Evolutionary conservation across 2,329 filamentous ascomycete species (phyloP).

Genomic region (Alternaria conjuncta): DNA sequence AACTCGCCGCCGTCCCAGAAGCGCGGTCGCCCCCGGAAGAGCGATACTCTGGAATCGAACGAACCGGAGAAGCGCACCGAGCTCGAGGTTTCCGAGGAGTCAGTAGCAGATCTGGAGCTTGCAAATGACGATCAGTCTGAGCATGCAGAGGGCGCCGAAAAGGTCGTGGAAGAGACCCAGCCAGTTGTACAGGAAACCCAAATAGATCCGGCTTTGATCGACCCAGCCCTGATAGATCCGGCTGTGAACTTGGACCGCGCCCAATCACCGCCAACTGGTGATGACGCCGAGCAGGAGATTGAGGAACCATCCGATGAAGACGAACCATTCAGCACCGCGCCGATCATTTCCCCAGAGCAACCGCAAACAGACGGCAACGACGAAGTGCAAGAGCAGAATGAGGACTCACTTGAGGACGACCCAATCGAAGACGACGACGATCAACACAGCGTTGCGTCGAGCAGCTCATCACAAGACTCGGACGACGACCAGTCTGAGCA

Average conservation of each 20-base stretch:
- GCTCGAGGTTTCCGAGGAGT: neutral
- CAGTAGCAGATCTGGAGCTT: neutral
- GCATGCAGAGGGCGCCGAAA: neutral
- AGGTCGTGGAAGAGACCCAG: neutral
- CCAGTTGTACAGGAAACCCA: neutral
- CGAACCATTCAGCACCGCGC: neutral
- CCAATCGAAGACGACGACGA: neutral
- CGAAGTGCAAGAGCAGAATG: neutral
- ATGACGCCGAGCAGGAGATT: neutral
- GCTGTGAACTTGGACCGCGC: neutral
- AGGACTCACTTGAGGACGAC: neutral
- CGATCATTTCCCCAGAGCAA: neutral
- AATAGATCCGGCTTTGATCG: neutral
- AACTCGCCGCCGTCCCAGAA: neutral
- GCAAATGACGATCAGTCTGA: neutral
- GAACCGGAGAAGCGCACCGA: neutral
- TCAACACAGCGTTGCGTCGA: neutral
- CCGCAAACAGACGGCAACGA: neutral
- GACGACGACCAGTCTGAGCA: neutral
- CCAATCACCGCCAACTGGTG: neutral
- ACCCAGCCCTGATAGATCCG: neutral
- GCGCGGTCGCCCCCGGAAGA: neutral
- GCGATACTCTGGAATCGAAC: neutral
- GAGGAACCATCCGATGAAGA: neutral
- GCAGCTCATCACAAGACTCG: neutral